Evolutionary conservation across 2,329 filamentous ascomycete genomes (phyloP), one percentile per base, ranked within the genome.

Genomic region (Nemania sp.): DNA sequence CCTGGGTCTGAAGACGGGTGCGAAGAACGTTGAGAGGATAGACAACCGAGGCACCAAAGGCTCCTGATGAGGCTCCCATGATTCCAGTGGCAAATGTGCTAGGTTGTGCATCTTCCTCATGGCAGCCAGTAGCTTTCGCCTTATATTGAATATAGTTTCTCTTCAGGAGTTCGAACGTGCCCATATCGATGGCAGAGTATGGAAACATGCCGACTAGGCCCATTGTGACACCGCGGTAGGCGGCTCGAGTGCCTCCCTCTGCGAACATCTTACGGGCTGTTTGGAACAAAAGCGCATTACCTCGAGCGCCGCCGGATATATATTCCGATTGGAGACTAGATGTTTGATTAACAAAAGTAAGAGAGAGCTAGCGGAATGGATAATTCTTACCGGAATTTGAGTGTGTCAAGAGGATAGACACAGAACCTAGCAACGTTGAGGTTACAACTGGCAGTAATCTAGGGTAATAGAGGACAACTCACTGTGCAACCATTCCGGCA

Each of bases 201-300:
- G 95, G 95, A 71, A 99, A 99, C 87, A 98, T 97, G 73, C 95
- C 95, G 52, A 97, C 79, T 3, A 99, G 83, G 15, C 95, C 95
- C 85, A 98, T 95, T 0, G 92, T 93, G 35, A 99, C 83, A 42
- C 95, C 95, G 55, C 94, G 91, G 75, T 98, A 99, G 65, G 92
- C 94, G 6, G 90, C 83, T 34, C 85, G 81, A 29, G 93, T 67
- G 20, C 91, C 91, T 60, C 91, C 90, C 60, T 87, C 85, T 42
- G 82, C 83, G 81, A 88, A 92, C 89, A 99, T 97, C 74, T 92
- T 96, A 73, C 85, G 83, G 2, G 91, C 91, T 0, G 94, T 98
- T 50, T 90, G 87, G 29, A 87, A 78, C 64, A 99, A 91, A 34
- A 99, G 85, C 9, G 86, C 86, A 67, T 93, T 94, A 52, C 95